Conservation (phyloP, 768 basidiomycete species). For the Suillus clintonianus region DNA sequence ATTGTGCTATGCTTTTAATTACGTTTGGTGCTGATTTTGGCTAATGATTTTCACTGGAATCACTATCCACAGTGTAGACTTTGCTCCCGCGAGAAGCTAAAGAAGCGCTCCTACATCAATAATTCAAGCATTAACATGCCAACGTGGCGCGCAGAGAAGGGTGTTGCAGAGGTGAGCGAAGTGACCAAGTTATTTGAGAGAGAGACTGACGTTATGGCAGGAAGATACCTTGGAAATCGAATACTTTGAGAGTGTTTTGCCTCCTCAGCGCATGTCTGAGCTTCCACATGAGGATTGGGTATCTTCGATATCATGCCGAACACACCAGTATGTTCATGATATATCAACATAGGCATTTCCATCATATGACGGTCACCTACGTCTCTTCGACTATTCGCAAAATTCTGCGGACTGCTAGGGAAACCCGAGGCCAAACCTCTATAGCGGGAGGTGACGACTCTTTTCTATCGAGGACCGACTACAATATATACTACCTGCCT, state of each 20-base stretch:
- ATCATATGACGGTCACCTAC: conserved; percentile 79
- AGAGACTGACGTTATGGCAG: conserved; percentile 35
- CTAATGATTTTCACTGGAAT: too few species aligned
- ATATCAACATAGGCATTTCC: conserved; percentile 54
- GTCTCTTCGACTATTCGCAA: conserved; percentile 73
- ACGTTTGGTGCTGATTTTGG: too few species aligned
- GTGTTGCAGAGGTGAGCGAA: conserved; percentile 63
- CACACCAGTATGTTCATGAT: conserved; percentile 47
- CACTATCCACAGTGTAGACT: too few species aligned
- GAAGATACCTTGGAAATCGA: conserved; percentile 92
- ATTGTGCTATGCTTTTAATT: too few species aligned
- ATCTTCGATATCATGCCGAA: conserved; percentile 68
- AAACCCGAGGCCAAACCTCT: too few species aligned
- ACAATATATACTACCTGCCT: too few species aligned
- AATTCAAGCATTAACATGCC: too few species aligned
- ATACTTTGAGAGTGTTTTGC: conserved; percentile 87
- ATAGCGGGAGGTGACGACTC: too few species aligned
- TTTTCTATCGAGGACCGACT: too few species aligned
- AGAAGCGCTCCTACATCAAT: too few species aligned
- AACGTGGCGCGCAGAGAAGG: conserved; percentile 76
- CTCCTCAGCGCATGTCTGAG: conserved; percentile 78
- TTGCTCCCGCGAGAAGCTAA: too few species aligned
- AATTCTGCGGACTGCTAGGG: too few species aligned
- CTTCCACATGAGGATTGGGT: conserved; percentile 95
- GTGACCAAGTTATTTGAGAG: conserved; percentile 1